These are phyloP conservation scores for Wallacemonas sp. DNA, from an alignment of 208 protist species.

Conservation along the genomic window DNA sequence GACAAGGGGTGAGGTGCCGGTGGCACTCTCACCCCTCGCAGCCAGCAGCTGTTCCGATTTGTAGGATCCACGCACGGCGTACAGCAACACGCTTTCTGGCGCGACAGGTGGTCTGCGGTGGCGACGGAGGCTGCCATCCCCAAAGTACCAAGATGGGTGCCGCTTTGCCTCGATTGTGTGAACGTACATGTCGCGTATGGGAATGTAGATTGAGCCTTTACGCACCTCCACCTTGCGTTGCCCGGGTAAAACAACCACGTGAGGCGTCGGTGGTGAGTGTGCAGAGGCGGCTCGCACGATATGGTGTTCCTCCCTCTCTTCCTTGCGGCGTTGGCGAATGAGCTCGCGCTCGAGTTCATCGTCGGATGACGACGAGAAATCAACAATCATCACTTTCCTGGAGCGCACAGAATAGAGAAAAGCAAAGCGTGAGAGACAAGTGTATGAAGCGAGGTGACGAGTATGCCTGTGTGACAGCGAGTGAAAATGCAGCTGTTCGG, in stretches of 20 bases:
- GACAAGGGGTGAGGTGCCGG: not conserved
- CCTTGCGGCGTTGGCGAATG: constrained; percentile 27
- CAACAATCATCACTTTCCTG: constrained; percentile 20
- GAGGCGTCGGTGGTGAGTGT: not conserved
- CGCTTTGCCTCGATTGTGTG: constrained; percentile 46
- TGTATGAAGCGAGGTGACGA: too few species aligned
- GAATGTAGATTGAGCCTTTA: constrained; percentile 59
- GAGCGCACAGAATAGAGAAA: too few species aligned
- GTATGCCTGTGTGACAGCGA: too few species aligned
- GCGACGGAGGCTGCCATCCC: constrained; percentile 41
- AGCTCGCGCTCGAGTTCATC: constrained; percentile 58
- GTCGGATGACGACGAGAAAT: constrained; percentile 69
- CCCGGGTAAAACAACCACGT: constrained; percentile 29
- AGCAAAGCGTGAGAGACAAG: too few species aligned
- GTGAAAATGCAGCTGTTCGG: too few species aligned
- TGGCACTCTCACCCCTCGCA: not conserved
- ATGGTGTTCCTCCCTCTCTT: constrained; percentile 24
- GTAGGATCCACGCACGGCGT: constrained; percentile 14
- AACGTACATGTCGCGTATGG: constrained; percentile 50
- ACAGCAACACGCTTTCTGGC: constrained; percentile 35
- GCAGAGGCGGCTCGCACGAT: constrained; percentile 30
- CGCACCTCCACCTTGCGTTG: constrained; percentile 32
- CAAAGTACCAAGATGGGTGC: constrained; percentile 56
- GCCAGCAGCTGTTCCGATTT: not conserved
- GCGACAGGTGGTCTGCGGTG: constrained; percentile 30